Evolutionary conservation across 2,329 filamentous ascomycete species (phyloP).

Genomic region (Cercospora canescens): DNA sequence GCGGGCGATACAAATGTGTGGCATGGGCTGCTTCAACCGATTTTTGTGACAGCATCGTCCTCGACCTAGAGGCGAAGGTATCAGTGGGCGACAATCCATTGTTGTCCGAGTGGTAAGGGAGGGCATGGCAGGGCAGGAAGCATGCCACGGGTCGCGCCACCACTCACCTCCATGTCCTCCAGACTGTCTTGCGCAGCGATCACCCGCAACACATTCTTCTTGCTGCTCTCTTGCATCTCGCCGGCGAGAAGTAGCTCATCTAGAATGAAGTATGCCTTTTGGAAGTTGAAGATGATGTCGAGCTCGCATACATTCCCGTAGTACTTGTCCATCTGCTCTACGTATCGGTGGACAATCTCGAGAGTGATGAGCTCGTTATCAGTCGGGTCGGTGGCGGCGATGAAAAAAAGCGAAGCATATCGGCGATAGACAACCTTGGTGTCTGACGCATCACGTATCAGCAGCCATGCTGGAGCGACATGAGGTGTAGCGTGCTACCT

Average conservation of each 20-base stretch:
- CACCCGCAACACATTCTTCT: slow-evolving; percentile 95
- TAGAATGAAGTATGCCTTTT: slow-evolving; percentile 98
- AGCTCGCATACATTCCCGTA: slow-evolving; percentile 99
- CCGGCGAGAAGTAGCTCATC: slow-evolving; percentile 94
- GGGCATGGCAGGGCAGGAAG: neutral
- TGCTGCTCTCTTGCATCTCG: slow-evolving; percentile 98
- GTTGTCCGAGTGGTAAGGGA: neutral
- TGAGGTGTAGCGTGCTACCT: slow-evolving; percentile 56
- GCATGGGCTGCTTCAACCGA: slow-evolving; percentile 50
- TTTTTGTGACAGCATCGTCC: slow-evolving; percentile 57
- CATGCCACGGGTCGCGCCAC: neutral
- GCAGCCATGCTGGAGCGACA: slow-evolving; percentile 5
- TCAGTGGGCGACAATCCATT: slow-evolving; percentile 33
- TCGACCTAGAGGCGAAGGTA: slow-evolving; percentile 37
- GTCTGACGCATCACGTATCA: slow-evolving; percentile 56
- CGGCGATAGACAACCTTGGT: slow-evolving; percentile 98
- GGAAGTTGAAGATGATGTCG: slow-evolving; percentile 99
- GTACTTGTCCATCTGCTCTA: slow-evolving; percentile 99
- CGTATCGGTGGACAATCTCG: slow-evolving; percentile 98
- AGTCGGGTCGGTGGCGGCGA: slow-evolving; percentile 92
- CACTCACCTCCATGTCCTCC: slow-evolving; percentile 98
- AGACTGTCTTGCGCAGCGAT: slow-evolving; percentile 97
- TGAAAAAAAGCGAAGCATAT: slow-evolving; percentile 99
- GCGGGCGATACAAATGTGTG: slow-evolving; percentile 20
- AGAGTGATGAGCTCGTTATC: slow-evolving; percentile 98